These are phyloP conservation scores for Cryptococcus amylolentus DNA, from an alignment of 1,284 basidiomycete genomes.

Conservation along the genomic window DNA sequence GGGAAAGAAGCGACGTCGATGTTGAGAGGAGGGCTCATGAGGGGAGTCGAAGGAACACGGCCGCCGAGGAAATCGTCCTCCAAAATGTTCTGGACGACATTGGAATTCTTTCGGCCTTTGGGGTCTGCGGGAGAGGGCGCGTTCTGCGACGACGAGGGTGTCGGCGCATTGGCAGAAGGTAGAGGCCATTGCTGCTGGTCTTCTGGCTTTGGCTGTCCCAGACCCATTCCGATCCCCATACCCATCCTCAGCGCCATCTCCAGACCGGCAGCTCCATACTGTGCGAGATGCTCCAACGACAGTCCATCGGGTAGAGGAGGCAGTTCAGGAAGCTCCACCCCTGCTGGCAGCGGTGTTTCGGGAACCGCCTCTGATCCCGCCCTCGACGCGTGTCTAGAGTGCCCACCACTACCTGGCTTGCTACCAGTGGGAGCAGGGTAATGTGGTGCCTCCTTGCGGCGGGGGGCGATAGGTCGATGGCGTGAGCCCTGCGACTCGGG, in stretches of 20 bases:
- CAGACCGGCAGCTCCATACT: slow-evolving; percentile 44
- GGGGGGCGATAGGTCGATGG: slow-evolving; percentile 15
- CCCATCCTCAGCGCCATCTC: slow-evolving; percentile 52
- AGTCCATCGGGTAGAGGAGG: slow-evolving; percentile 47
- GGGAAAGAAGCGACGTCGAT: slow-evolving; percentile 15
- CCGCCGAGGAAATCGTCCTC: slow-evolving; percentile 43
- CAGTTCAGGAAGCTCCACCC: slow-evolving; percentile 19
- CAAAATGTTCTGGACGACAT: slow-evolving; percentile 43
- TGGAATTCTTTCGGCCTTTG: slow-evolving; percentile 4
- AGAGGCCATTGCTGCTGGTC: neutral
- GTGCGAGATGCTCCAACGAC: slow-evolving; percentile 41
- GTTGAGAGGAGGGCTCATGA: slow-evolving; percentile 24
- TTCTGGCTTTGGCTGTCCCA: slow-evolving; percentile 15
- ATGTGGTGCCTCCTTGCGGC: slow-evolving; percentile 21
- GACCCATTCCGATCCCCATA: slow-evolving; percentile 49
- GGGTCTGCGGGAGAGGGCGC: slow-evolving; percentile 11
- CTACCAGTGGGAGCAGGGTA: slow-evolving; percentile 10
- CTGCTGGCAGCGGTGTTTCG: slow-evolving; percentile 12
- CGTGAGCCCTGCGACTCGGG: slow-evolving; percentile 6
- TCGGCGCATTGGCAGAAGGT: slow-evolving; percentile 2
- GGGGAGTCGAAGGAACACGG: slow-evolving; percentile 22
- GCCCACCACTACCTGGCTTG: slow-evolving; percentile 9
- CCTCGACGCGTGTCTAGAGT: slow-evolving; percentile 9
- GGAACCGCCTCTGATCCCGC: slow-evolving; percentile 7
- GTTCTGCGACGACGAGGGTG: slow-evolving; percentile 12